Evolutionary conservation across 164 flowering plant species (phyloP).

Genomic region (Chimonanthus praecox): DNA sequence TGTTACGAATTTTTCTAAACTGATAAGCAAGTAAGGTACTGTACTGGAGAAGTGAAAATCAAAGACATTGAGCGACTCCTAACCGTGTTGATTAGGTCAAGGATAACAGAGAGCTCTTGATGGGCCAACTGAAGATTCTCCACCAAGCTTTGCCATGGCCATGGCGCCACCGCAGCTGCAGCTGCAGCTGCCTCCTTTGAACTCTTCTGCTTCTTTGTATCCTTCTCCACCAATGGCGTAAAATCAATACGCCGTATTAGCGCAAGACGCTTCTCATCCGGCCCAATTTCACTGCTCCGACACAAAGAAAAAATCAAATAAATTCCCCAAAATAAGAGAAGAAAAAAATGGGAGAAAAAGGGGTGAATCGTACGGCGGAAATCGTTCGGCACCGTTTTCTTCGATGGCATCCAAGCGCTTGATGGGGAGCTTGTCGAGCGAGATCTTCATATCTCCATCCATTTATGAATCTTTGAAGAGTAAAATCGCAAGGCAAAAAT

Average conservation of each 20-base stretch:
- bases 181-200: constrained; percentile 35
- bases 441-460: constrained; percentile 52
- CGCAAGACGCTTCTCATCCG: constrained; percentile 78
- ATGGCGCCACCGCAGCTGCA: constrained; percentile 28
- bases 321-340: not conserved
- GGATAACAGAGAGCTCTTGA: constrained; percentile 86
- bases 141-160: constrained; percentile 85
- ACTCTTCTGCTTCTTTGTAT: constrained; percentile 66
- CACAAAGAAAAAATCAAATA: not conserved
- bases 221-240: constrained; percentile 81
- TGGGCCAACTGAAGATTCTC: constrained; percentile 85
- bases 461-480: constrained; percentile 12
- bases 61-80: not conserved
- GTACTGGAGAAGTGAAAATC: not conserved
- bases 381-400: constrained; percentile 75
- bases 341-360: not conserved
- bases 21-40: not conserved
- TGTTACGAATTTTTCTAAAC: not conserved
- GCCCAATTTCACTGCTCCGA: constrained; percentile 48
- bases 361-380: constrained; percentile 44
- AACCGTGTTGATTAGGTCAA: constrained; percentile 85
- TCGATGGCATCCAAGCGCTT: constrained; percentile 77
- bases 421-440: constrained; percentile 88
- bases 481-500: not conserved
- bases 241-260: constrained; percentile 79